Percentiles rank a stretch among this genome's conserved stretches.
phyloP scores from a whole-genome alignment of 805 yeast species.

The Cyberlindnera nakhonratchasimensis region DNA sequence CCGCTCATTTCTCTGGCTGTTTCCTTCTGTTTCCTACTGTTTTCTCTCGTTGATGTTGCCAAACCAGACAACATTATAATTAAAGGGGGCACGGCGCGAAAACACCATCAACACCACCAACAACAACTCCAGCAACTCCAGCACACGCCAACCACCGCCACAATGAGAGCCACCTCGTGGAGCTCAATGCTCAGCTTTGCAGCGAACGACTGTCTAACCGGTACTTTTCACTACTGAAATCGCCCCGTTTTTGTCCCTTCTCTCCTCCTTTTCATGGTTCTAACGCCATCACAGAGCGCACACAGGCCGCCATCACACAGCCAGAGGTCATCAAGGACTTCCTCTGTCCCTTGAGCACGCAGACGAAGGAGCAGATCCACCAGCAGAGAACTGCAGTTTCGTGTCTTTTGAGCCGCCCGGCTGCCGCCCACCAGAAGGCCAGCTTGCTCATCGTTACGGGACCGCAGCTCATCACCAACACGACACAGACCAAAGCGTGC shows the following conservation, averaged over 20 bases:
- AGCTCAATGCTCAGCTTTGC: slow-evolving; percentile 8
- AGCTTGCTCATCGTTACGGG: slow-evolving; percentile 10
- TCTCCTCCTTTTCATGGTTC: background rate
- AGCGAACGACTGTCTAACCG: slow-evolving; percentile 10
- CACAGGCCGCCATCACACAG: slow-evolving; percentile 19
- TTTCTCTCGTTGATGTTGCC: background rate
- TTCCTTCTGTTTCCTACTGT: background rate
- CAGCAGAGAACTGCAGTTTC: background rate
- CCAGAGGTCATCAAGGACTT: slow-evolving; percentile 18
- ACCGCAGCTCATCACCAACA: slow-evolving; percentile 2
- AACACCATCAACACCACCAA: background rate
- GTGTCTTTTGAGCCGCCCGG: background rate
- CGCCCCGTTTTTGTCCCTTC: background rate
- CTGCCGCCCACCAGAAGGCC: background rate
- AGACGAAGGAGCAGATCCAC: slow-evolving; percentile 1
- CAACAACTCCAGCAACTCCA: background rate
- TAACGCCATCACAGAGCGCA: slow-evolving; percentile 11
- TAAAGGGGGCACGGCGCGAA: background rate
- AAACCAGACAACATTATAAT: background rate
- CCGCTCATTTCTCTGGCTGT: background rate
- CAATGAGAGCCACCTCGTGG: slow-evolving; percentile 8
- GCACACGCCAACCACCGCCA: background rate
- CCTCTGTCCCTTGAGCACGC: slow-evolving; percentile 10
- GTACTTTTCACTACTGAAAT: slow-evolving; percentile 7
- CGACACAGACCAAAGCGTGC: slow-evolving; percentile 9